These are phyloP conservation scores for Trametes versicolor DNA, from an alignment of 1,284 basidiomycete genomes.

Conservation along the genomic window DNA sequence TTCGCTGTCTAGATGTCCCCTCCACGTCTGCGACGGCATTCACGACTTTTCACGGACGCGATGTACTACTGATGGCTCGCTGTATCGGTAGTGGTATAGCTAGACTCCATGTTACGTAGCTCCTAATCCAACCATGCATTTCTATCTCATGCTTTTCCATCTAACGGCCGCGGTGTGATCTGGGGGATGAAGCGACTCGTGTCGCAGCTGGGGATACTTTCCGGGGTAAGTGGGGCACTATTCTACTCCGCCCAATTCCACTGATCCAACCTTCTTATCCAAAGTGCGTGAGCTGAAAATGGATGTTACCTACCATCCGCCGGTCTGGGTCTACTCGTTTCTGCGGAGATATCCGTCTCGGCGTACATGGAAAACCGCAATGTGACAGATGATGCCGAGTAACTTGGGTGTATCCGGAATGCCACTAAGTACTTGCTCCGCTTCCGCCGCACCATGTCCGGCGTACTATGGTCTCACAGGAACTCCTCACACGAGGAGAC, in stretches of 20 bases:
- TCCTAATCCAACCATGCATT: constrained; percentile 28
- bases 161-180: background rate
- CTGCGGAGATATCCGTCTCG: background rate
- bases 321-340: background rate
- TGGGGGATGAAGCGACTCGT: background rate
- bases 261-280: background rate
- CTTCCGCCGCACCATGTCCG: too few species aligned
- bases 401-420: background rate
- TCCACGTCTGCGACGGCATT: constrained; percentile 28
- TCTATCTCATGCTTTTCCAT: constrained; percentile 5
- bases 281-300: too few species aligned
- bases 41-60: constrained; percentile 30
- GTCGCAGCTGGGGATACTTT: background rate
- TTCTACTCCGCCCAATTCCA: background rate
- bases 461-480: too few species aligned
- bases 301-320: too few species aligned
- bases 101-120: constrained; percentile 34
- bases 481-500: too few species aligned
- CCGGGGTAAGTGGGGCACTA: background rate
- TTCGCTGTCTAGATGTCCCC: constrained; percentile 11
- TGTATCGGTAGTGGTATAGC: constrained; percentile 38
- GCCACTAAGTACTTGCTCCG: background rate
- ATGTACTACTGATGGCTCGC: constrained; percentile 36
- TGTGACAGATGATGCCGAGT: background rate
- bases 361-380: background rate